phyloP scores from a whole-genome alignment of 176 grass and related monocot genomes.

The Cocos nucifera region DNA sequence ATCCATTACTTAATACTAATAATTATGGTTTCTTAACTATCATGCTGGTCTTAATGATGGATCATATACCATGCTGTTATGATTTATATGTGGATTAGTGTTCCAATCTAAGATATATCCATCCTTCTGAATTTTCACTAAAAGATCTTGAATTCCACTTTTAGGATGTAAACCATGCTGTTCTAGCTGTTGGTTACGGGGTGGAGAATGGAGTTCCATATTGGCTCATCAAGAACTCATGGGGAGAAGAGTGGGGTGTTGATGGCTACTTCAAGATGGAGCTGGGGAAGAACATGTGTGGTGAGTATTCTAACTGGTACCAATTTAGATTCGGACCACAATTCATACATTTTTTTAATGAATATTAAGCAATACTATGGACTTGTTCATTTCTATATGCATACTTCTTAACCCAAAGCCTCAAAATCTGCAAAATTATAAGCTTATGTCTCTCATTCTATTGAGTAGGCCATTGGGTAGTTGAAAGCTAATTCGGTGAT shows the following conservation, averaged over 20 bases:
- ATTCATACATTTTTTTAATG: not conserved
- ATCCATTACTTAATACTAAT: too few species aligned
- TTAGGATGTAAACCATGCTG: constrained; percentile 98
- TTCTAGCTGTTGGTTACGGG: constrained; percentile 91
- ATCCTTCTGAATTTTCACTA: too few species aligned
- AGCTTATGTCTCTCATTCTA: not conserved
- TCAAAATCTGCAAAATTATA: not conserved
- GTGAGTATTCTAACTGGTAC: constrained; percentile 29
- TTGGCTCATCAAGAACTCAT: constrained; percentile 99
- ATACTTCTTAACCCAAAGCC: not conserved
- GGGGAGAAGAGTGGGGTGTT: constrained; percentile 76
- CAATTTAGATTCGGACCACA: too few species aligned
- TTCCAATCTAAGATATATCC: too few species aligned
- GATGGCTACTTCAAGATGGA: constrained; percentile 99
- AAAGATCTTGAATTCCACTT: constrained; percentile 3
- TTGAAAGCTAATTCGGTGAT: not conserved
- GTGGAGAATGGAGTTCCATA: constrained; percentile 70
- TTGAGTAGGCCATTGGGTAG: not conserved
- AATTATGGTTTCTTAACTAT: too few species aligned
- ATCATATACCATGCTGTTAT: too few species aligned
- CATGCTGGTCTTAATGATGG: too few species aligned
- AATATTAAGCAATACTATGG: not conserved
- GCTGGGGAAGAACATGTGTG: constrained; percentile 97
- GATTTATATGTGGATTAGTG: too few species aligned
- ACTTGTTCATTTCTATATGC: not conserved